A percentile compares a stretch with the other conserved stretches of the same genome.
Evolutionary conservation across 2,329 filamentous ascomycete genomes (phyloP).

Genomic region (Penicillium sp.): DNA sequence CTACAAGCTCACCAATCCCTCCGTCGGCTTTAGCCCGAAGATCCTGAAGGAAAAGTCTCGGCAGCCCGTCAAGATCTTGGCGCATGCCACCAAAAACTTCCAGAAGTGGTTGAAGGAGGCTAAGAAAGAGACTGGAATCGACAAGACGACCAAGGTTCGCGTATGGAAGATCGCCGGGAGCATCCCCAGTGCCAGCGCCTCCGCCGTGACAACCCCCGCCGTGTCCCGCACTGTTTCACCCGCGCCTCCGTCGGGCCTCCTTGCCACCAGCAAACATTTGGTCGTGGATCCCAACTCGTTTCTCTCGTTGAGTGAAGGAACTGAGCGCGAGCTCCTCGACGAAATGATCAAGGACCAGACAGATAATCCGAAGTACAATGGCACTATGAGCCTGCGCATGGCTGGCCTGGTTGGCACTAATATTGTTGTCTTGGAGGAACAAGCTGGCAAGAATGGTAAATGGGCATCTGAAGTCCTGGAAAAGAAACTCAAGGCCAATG

Average conservation of each 20-base stretch:
- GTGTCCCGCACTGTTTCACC: slow-evolving; percentile 49
- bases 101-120: slow-evolving; percentile 76
- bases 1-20: slow-evolving; percentile 71
- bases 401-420: slow-evolving; percentile 73
- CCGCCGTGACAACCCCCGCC: slow-evolving; percentile 49
- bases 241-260: slow-evolving; percentile 47
- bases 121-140: slow-evolving; percentile 71
- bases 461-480: slow-evolving; percentile 57
- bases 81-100: slow-evolving; percentile 71
- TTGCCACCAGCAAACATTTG: slow-evolving; percentile 53
- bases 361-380: slow-evolving; percentile 76
- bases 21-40: slow-evolving; percentile 62
- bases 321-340: slow-evolving; percentile 67
- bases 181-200: slow-evolving; percentile 50
- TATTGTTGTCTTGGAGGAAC: slow-evolving; percentile 82
- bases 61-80: slow-evolving; percentile 67
- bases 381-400: slow-evolving; percentile 66
- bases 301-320: slow-evolving; percentile 63
- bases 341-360: slow-evolving; percentile 68
- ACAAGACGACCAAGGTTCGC: slow-evolving; percentile 73
- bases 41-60: slow-evolving; percentile 64
- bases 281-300: slow-evolving; percentile 68
- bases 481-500: slow-evolving; percentile 51
- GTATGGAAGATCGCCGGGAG: slow-evolving; percentile 67
- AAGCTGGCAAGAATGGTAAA: slow-evolving; percentile 60